Conservation (phyloP, 352 stramenopile species). For the Phytophthora ohioensis region DNA sequence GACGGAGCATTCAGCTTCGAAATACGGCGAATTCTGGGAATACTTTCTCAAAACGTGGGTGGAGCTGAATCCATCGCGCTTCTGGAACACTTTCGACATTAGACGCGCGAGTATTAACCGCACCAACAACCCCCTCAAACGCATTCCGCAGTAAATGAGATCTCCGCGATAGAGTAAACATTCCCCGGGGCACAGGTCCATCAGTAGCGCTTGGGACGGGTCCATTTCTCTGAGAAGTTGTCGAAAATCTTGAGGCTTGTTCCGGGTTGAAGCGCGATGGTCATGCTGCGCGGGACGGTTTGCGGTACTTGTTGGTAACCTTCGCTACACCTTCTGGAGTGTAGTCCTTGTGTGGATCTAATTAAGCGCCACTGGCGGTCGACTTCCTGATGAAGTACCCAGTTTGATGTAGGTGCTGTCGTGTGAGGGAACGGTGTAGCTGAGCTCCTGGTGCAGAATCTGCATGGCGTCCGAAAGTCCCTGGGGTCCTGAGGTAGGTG, state of each 20-base stretch:
- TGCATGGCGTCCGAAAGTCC: neutral
- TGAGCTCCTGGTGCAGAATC: neutral
- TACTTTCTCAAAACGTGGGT: conserved; percentile 36
- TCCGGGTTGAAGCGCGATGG: neutral
- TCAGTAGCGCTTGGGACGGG: neutral
- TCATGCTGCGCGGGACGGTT: neutral
- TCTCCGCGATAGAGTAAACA: neutral
- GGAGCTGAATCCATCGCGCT: neutral
- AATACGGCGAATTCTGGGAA: conserved; percentile 2
- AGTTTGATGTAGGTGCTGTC: neutral
- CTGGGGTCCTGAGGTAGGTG: neutral
- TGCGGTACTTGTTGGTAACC: neutral
- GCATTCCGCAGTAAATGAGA: neutral
- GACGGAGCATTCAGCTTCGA: neutral
- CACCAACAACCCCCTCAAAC: conserved; percentile 35
- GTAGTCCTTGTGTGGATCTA: neutral
- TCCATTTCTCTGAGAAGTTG: neutral
- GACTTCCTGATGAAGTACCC: neutral
- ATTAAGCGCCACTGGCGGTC: neutral
- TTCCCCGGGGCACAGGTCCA: neutral
- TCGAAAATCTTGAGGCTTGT: neutral
- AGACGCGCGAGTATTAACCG: conserved; percentile 14
- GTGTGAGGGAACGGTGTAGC: neutral
- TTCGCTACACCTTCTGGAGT: neutral
- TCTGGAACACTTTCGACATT: conserved; percentile 33